Conservation (phyloP, 306 rosid genomes). For the Begonia peltatifolia region DNA sequence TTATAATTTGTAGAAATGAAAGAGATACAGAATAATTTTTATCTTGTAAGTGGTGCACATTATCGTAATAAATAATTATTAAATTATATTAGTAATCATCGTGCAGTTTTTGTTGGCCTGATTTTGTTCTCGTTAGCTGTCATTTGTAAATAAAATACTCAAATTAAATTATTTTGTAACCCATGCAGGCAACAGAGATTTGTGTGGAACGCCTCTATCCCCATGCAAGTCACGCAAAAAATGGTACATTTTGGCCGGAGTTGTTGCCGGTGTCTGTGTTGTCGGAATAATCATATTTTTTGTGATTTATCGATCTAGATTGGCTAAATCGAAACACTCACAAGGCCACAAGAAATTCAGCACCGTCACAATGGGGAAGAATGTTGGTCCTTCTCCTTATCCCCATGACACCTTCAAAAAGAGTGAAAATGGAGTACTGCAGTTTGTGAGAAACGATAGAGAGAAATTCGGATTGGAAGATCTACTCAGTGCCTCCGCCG, state of each 20-base stretch:
- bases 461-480: slow-evolving; percentile 46
- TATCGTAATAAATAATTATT: too few relatives aligned
- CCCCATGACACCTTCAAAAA: slow-evolving; percentile 8
- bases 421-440: slow-evolving; percentile 17
- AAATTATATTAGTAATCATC: too few relatives aligned
- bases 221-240: slow-evolving; percentile 35
- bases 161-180: too few relatives aligned
- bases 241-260: slow-evolving; percentile 7
- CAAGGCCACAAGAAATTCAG: background rate
- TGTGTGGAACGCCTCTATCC: slow-evolving; percentile 57
- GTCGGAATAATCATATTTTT: slow-evolving; percentile 14
- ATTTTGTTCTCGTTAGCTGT: background rate
- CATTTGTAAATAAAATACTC: too few relatives aligned
- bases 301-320: slow-evolving; percentile 8
- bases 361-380: background rate
- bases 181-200: slow-evolving; percentile 35
- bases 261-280: slow-evolving; percentile 17
- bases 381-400: slow-evolving; percentile 16
- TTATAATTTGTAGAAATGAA: too few relatives aligned
- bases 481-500: slow-evolving; percentile 62
- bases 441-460: slow-evolving; percentile 29
- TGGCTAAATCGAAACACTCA: background rate
- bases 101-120: background rate
- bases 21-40: too few relatives aligned
- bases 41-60: too few relatives aligned